Evolutionary conservation across 805 yeast genomes (phyloP), one percentile per base, ranked within the genome.

Genomic region (Komagataella pseudopastoris): DNA sequence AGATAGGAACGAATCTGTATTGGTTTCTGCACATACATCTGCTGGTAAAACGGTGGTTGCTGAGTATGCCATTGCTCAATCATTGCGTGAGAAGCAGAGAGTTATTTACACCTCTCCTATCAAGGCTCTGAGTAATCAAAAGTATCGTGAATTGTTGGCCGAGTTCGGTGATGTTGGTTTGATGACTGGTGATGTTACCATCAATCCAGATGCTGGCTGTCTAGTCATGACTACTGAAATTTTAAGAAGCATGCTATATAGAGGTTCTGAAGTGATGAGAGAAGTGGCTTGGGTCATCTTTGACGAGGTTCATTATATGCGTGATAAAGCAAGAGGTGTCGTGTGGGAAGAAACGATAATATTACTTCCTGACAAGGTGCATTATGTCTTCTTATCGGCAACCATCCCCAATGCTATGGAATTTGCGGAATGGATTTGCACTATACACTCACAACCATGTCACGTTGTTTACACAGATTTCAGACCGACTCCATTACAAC

Each of bases 281-380:
- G 99, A 93, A 73, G 98, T 93, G 46, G 96, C 96, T 0, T 93
- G 96, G 96, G 99, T 93, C 50, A 82, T 93, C 45, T 93, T 93
- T 58, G 99, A 93, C 68, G 99, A 93, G 66, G 96, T 93, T 48
- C 99, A 93, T 70, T 93, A 93, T 68, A 93, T 93, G 95, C 83
- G 97, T 70, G 99, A 93, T 66, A 85, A 88, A 59, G 93, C 89
- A 58, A 81, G 99, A 70, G 99, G 99, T 66, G 99, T 93, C 51
- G 99, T 93, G 43, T 93, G 99, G 99, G 99, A 93, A 70, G 99
- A 93, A 68, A 91, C 98, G 14, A 91, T 93, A 57, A 93, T 93
- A 53, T 71, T 93, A 63, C 74, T 93, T 46, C 99, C 99, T 3
- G 97, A 95, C 60, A 90, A 90, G 72, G 97, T 93, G 16, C 91